A percentile compares a stretch with the other conserved stretches of the same genome.
Conservation (phyloP, 371 early-diverging fungal species). For the Rhizopus delemar region DNA sequence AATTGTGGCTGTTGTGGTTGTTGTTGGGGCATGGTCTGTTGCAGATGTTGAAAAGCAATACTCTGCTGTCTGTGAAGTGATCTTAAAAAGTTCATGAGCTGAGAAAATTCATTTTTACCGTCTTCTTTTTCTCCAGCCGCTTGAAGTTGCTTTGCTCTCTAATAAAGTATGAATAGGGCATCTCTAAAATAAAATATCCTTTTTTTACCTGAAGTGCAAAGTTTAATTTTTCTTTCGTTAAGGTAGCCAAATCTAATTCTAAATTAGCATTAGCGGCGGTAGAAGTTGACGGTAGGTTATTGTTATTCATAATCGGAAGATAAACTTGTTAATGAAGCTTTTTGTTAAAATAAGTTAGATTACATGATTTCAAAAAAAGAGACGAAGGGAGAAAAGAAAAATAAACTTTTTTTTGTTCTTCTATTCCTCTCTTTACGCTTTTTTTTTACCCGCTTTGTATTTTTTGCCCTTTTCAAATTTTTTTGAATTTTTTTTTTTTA, state of each 20-base stretch:
- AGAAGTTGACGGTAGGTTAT: slow-evolving; percentile 8
- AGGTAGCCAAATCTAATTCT: slow-evolving; percentile 28
- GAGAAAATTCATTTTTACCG: slow-evolving; percentile 67
- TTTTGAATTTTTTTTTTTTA: slow-evolving; percentile 1
- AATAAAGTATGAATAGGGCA: background rate
- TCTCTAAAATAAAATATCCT: background rate
- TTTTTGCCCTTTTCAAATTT: slow-evolving; percentile 2
- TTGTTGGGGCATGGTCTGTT: slow-evolving; percentile 31
- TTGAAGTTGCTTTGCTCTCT: slow-evolving; percentile 50
- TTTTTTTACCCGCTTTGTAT: slow-evolving; percentile 9
- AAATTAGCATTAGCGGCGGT: slow-evolving; percentile 8
- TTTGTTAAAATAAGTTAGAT: background rate
- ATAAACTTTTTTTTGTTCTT: background rate
- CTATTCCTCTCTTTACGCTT: background rate
- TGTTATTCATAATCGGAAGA: slow-evolving; percentile 4
- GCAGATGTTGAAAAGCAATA: slow-evolving; percentile 15
- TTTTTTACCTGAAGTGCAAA: slow-evolving; percentile 34
- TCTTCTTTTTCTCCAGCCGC: slow-evolving; percentile 71
- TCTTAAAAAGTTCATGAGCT: slow-evolving; percentile 64
- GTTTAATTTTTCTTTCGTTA: slow-evolving; percentile 42
- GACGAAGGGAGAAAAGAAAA: background rate
- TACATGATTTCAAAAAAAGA: background rate
- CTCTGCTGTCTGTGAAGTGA: slow-evolving; percentile 50
- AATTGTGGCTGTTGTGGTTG: slow-evolving; percentile 57
- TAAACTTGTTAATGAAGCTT: background rate